These are phyloP conservation scores for Hortiboletus flavorubellus DNA, from an alignment of 768 basidiomycete species.

Conservation along the genomic window DNA sequence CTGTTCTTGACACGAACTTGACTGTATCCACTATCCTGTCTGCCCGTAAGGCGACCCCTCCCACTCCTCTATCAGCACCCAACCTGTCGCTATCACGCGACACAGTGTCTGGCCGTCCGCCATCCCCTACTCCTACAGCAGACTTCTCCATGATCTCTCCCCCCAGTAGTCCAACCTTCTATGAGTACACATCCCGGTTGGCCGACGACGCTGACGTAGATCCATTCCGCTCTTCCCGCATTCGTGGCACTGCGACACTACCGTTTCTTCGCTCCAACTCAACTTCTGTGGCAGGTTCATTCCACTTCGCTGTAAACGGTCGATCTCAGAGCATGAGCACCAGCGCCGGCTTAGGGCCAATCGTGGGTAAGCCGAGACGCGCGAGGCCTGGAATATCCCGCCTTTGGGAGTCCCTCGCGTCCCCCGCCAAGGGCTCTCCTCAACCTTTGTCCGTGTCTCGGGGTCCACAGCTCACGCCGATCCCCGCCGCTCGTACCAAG, in stretches of 20 bases:
- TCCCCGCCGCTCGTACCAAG: slow-evolving; percentile 21
- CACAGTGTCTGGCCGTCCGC: slow-evolving; percentile 30
- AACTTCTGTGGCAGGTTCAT: slow-evolving; percentile 20
- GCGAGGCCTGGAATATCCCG: slow-evolving; percentile 32
- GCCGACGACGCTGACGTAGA: slow-evolving; percentile 14
- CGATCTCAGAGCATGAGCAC: slow-evolving; percentile 28
- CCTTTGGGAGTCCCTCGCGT: slow-evolving; percentile 33
- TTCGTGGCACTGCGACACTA: slow-evolving; percentile 24
- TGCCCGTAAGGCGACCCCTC: slow-evolving; percentile 21
- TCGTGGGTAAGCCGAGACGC: slow-evolving; percentile 23
- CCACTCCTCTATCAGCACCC: slow-evolving; percentile 24
- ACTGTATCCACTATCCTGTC: neutral
- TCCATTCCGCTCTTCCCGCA: slow-evolving; percentile 23
- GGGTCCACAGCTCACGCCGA: slow-evolving; percentile 11
- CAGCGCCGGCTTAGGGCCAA: slow-evolving; percentile 20
- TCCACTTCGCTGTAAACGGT: slow-evolving; percentile 16
- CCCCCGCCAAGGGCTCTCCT: slow-evolving; percentile 23
- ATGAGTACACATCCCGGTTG: slow-evolving; percentile 32
- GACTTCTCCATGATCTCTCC: slow-evolving; percentile 48
- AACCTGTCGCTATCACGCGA: slow-evolving; percentile 21
- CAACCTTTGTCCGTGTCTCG: slow-evolving; percentile 6
- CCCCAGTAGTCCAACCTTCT: slow-evolving; percentile 34
- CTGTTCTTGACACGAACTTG: slow-evolving; percentile 20
- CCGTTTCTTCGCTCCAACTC: slow-evolving; percentile 32
- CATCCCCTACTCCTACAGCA: slow-evolving; percentile 43